Base-by-base conservation (phyloP, 768 basidiomycete species). In the Dioszegia aurantiaca region DNA sequence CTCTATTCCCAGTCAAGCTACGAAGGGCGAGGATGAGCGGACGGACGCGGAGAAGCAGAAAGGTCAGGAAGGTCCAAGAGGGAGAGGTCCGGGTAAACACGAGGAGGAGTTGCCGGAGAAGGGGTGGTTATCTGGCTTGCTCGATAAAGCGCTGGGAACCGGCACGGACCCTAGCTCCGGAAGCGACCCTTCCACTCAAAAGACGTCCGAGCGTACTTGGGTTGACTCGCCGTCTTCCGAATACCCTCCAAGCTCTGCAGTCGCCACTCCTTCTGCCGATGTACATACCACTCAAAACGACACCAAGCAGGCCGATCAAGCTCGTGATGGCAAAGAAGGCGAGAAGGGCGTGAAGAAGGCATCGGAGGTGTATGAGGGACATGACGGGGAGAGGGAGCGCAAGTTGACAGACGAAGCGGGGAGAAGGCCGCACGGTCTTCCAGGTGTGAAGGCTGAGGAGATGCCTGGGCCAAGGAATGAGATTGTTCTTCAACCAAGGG, bases 401-500 rank as follows among this genome's bases (percentile, higher is more conserved):
- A 55, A 56, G 36, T 60, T 60, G 41, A 66, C 62, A 4, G 65
- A 68, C 40, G 74, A 74, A 41, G 21, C 55, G 12, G 74, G 74
- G 4, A 41, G 66, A 28, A 51, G 59, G 21, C 74, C 74, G 0
- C 58, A 63, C 12, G 54, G 45, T 4, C 46, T 74, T 28, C 27
- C 62, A 27, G 64, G 58, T 3, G 68, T 70, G 16, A 76, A 76
- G 53, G 39, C 65, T 9, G 68, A 72, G 43, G 69, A 66, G 43
- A n/a, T 37, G 23, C 74, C 74, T 1, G 73, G 74, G 21, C 67
- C 70, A 17, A 58, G 67, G 46, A 74, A 69, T 46, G 68, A 67
- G 49, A 71, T 76, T 55, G 68, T 68, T 27, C 61, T 76, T 37
- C 60, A 69, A 31, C 67, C 74, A 6, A 56, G 74, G 42, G 56